phyloP scores from a whole-genome alignment of 2,329 filamentous ascomycete species.

The Calonectria naviculata region DNA sequence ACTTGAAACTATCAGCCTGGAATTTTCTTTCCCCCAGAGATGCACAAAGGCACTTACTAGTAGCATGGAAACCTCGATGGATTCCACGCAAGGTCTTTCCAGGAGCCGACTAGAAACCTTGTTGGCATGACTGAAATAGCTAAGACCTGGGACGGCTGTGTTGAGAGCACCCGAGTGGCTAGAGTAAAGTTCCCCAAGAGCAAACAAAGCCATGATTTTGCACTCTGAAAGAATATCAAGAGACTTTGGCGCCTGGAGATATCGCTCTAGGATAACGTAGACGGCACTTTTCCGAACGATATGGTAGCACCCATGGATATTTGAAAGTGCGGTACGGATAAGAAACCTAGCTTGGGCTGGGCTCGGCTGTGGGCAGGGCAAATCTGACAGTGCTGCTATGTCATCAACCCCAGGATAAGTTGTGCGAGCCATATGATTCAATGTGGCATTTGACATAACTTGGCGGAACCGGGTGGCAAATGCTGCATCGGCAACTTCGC shows the following conservation, averaged over 20 bases:
- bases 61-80: background rate
- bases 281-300: background rate
- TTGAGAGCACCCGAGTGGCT: background rate
- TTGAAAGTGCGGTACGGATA: background rate
- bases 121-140: background rate
- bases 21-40: background rate
- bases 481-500: constrained; percentile 5
- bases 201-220: background rate
- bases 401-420: background rate
- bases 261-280: background rate
- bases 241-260: background rate
- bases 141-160: background rate
- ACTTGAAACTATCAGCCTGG: background rate
- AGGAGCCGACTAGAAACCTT: background rate
- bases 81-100: background rate
- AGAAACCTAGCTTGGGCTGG: background rate
- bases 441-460: background rate
- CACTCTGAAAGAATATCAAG: background rate
- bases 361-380: background rate
- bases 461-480: constrained; percentile 12
- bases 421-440: background rate
- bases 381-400: background rate
- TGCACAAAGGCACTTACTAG: background rate
- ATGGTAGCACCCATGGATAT: background rate
- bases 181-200: background rate